A percentile compares a stretch with the other conserved stretches of the same genome.
Conservation (phyloP, 306 rosid genomes). For the Rosa multiflora region DNA sequence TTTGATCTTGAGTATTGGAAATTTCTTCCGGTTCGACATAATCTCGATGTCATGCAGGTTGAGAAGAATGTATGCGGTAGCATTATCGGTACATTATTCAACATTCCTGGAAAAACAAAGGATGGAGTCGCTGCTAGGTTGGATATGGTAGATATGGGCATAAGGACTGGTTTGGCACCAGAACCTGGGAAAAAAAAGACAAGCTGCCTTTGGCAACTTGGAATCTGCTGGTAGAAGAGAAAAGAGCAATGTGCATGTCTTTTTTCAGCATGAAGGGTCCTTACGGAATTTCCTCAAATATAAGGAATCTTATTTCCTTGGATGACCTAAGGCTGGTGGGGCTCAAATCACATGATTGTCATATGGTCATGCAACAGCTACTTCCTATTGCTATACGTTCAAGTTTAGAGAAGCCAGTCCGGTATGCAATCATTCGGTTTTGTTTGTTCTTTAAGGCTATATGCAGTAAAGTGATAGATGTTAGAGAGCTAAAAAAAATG, state of each 20-base stretch:
- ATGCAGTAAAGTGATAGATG: too few relatives aligned
- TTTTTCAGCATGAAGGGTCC: neutral
- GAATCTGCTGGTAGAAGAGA: neutral
- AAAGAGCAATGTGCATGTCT: neutral
- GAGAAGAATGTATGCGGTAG: too few relatives aligned
- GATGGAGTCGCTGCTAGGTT: neutral
- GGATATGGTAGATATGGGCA: neutral
- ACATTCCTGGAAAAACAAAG: neutral
- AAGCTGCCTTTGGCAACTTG: neutral
- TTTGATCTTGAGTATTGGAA: slow-evolving; percentile 9
- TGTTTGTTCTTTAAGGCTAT: too few relatives aligned
- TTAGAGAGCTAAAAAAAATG: too few relatives aligned
- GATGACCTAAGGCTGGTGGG: too few relatives aligned
- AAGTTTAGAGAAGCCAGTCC: neutral
- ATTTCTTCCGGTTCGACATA: neutral
- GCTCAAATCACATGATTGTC: too few relatives aligned
- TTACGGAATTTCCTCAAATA: neutral
- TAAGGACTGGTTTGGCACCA: neutral
- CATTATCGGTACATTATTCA: neutral
- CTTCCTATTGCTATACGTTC: neutral
- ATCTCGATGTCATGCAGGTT: neutral
- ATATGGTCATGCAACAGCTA: too few relatives aligned
- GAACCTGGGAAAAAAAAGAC: neutral
- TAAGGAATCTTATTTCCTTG: neutral
- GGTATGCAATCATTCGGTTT: neutral